Evolutionary conservation across 257 asterid genomes (phyloP).

Genomic region (Scutellaria baicalensis): DNA sequence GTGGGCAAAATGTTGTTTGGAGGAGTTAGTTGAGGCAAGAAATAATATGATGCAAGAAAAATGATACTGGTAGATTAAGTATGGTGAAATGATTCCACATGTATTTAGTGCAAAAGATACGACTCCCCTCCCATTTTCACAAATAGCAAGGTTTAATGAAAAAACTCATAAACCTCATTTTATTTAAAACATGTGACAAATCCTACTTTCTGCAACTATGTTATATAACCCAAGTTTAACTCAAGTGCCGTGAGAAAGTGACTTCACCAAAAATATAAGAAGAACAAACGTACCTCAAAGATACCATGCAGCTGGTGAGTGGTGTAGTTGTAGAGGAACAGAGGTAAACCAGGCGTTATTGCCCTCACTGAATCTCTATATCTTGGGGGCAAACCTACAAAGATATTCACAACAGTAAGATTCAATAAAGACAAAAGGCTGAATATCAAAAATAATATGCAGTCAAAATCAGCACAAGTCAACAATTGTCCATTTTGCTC

Average conservation of each 20-base stretch:
- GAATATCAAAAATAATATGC: background rate
- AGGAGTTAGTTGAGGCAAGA: background rate
- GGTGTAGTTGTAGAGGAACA: constrained; percentile 84
- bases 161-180: background rate
- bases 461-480: background rate
- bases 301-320: constrained; percentile 97
- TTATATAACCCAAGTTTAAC: background rate
- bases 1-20: background rate
- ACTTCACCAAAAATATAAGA: background rate
- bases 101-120: background rate
- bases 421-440: background rate
- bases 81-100: background rate
- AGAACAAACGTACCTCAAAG: constrained; percentile 59
- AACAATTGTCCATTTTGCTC: background rate
- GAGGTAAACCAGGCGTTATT: constrained; percentile 90
- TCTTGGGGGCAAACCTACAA: constrained; percentile 89
- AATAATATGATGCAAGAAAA: background rate
- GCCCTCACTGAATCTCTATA: constrained; percentile 96
- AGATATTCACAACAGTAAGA: background rate
- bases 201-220: background rate
- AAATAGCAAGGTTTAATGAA: background rate
- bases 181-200: background rate
- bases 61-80: background rate
- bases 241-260: background rate
- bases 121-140: background rate